phyloP scores from a whole-genome alignment of 1,139 yeast species.

The Meyerozyma carpophila region DNA sequence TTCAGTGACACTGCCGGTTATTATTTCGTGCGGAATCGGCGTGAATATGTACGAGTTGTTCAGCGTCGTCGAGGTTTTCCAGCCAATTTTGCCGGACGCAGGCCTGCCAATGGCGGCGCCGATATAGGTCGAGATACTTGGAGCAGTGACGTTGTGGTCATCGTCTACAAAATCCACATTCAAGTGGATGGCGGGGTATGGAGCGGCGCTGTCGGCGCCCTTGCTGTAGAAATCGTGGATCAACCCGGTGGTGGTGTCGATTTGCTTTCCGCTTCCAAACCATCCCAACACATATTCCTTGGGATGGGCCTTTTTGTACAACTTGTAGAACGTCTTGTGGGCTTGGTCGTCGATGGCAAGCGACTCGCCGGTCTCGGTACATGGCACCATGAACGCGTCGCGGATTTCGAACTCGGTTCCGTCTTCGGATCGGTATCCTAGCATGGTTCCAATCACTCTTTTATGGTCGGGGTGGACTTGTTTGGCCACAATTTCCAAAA shows the following conservation, averaged over 20 bases:
- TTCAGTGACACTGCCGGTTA: conserved; percentile 56
- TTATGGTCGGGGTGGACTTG: conserved; percentile 40
- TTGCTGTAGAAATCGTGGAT: conserved; percentile 81
- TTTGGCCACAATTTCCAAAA: conserved; percentile 45
- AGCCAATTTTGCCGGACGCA: conserved; percentile 45
- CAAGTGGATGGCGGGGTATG: conserved; percentile 75
- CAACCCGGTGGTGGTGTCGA: conserved; percentile 74
- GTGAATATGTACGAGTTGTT: conserved; percentile 64
- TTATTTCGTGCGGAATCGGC: conserved; percentile 67
- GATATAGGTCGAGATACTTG: conserved; percentile 60
- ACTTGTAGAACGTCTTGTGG: conserved; percentile 64
- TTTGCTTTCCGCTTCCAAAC: conserved; percentile 66
- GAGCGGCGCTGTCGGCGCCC: conserved; percentile 63
- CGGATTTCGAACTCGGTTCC: conserved; percentile 73
- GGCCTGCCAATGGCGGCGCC: conserved; percentile 71
- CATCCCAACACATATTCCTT: conserved; percentile 81
- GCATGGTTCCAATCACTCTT: conserved; percentile 76
- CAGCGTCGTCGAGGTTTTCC: conserved; percentile 23
- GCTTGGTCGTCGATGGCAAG: conserved; percentile 71
- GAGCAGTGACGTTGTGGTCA: conserved; percentile 30
- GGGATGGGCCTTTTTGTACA: conserved; percentile 77
- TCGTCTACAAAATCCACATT: conserved; percentile 43
- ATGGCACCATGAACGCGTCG: conserved; percentile 80
- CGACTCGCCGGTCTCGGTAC: conserved; percentile 70
- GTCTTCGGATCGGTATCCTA: conserved; percentile 81